phyloP scores from a whole-genome alignment of 2,329 filamentous ascomycete species.

The Stagonosporopsis tanaceti region DNA sequence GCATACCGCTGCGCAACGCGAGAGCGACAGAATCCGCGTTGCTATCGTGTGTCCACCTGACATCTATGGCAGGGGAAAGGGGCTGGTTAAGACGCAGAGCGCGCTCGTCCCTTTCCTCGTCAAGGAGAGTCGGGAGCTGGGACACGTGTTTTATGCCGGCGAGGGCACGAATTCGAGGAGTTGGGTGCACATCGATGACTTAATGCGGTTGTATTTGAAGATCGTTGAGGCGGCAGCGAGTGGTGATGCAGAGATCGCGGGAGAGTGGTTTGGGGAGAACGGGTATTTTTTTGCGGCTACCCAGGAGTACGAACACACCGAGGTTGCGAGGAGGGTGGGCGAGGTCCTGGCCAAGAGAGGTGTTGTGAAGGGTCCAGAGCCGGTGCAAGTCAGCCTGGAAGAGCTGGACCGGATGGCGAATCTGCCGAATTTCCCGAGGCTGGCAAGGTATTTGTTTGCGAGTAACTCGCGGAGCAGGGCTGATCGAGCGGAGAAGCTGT shows the following conservation, averaged over 20 bases:
- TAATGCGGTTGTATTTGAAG: constrained; percentile 62
- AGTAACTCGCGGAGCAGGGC: constrained; percentile 66
- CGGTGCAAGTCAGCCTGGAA: constrained; percentile 33
- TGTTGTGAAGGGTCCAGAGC: constrained; percentile 32
- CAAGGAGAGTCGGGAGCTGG: constrained; percentile 48
- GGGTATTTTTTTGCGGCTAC: constrained; percentile 58
- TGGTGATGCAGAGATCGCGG: constrained; percentile 48
- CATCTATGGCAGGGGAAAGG: constrained; percentile 67
- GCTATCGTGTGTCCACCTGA: constrained; percentile 69
- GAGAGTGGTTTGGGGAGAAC: constrained; percentile 59
- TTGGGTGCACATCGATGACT: constrained; percentile 65
- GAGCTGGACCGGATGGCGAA: constrained; percentile 38
- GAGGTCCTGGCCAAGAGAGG: constrained; percentile 37
- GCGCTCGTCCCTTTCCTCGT: constrained; percentile 53
- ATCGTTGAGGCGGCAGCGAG: constrained; percentile 63
- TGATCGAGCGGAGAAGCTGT: constrained; percentile 59
- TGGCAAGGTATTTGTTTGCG: constrained; percentile 48
- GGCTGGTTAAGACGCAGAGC: constrained; percentile 58
- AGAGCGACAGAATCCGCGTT: constrained; percentile 51
- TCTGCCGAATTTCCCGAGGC: constrained; percentile 23
- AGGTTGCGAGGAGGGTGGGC: constrained; percentile 35
- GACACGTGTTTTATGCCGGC: constrained; percentile 56
- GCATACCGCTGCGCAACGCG: constrained; percentile 54
- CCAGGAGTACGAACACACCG: constrained; percentile 45
- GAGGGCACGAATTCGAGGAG: constrained; percentile 65